These are phyloP conservation scores for Bromus sterilis DNA, from an alignment of 176 grass and related monocot genomes.

Conservation along the genomic window DNA sequence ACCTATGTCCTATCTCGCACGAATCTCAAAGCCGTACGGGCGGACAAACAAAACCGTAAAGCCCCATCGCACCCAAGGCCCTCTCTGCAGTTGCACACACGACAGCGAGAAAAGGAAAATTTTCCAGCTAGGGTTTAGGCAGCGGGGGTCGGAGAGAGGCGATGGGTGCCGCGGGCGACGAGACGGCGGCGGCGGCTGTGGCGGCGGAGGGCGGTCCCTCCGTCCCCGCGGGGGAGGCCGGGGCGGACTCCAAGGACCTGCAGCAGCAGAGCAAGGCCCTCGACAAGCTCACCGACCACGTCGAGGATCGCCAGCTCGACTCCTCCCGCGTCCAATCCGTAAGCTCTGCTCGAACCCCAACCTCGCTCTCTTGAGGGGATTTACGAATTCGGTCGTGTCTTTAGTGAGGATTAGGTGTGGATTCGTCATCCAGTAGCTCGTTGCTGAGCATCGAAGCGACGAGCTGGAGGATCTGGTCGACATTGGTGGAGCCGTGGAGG, in stretches of 20 bases:
- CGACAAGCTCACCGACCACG: slow-evolving; percentile 97
- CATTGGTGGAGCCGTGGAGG: neutral
- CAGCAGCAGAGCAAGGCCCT: slow-evolving; percentile 99
- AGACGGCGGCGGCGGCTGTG: slow-evolving; percentile 22
- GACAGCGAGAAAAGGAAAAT: neutral
- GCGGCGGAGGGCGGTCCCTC: slow-evolving; percentile 4
- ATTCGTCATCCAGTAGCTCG: neutral
- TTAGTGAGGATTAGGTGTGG: neutral
- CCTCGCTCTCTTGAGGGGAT: neutral
- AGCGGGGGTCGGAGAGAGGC: neutral
- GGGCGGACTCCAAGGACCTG: slow-evolving; percentile 61
- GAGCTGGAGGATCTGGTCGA: neutral
- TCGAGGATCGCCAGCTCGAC: slow-evolving; percentile 97
- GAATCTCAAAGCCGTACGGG: neutral
- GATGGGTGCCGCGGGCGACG: slow-evolving; percentile 34
- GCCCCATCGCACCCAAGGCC: neutral
- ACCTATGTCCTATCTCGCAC: neutral
- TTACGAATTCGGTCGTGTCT: neutral
- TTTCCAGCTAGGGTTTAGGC: slow-evolving; percentile 38
- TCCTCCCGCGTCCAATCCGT: slow-evolving; percentile 91
- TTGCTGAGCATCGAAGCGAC: neutral
- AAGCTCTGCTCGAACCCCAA: neutral
- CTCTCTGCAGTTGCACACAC: neutral
- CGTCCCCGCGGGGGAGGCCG: slow-evolving; percentile 16
- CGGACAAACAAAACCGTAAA: neutral